These are phyloP conservation scores for Gastrodia elata DNA, from an alignment of 106 monocot genomes.

Conservation along the genomic window DNA sequence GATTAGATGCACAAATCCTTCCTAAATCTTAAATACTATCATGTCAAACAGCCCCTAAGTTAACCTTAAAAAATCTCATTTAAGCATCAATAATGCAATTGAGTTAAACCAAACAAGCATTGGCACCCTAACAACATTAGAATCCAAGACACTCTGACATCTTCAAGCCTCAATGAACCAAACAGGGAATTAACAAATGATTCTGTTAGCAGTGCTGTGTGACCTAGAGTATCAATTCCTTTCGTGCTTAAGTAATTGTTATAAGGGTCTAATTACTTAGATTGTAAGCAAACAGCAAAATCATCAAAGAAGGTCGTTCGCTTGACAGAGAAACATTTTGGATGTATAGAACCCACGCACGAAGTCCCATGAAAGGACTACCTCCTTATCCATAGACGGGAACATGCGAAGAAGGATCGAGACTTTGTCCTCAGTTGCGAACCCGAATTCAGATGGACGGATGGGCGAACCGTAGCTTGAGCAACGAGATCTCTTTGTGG, in stretches of 20 bases:
- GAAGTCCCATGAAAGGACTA: slow-evolving; percentile 2
- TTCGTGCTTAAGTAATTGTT: neutral
- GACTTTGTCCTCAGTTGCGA: slow-evolving; percentile 37
- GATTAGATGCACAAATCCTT: too few species aligned
- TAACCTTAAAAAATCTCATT: too few species aligned
- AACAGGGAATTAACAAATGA: neutral
- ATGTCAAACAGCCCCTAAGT: too few species aligned
- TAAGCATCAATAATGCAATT: too few species aligned
- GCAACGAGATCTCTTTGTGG: slow-evolving; percentile 51
- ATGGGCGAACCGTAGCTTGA: slow-evolving; percentile 10
- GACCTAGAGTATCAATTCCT: neutral
- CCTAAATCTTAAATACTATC: too few species aligned
- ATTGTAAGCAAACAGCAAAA: neutral
- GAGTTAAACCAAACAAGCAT: too few species aligned
- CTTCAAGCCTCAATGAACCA: too few species aligned
- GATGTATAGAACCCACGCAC: neutral
- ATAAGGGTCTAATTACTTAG: neutral
- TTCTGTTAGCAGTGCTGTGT: neutral
- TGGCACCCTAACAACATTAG: too few species aligned
- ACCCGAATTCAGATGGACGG: slow-evolving; percentile 20
- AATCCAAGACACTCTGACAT: too few species aligned
- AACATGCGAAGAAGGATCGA: slow-evolving; percentile 38
- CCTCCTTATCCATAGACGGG: slow-evolving; percentile 47
- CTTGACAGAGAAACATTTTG: too few species aligned
- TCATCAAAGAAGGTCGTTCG: neutral